phyloP scores from a whole-genome alignment of 208 protist genomes.

The Leishmania turanica region DNA sequence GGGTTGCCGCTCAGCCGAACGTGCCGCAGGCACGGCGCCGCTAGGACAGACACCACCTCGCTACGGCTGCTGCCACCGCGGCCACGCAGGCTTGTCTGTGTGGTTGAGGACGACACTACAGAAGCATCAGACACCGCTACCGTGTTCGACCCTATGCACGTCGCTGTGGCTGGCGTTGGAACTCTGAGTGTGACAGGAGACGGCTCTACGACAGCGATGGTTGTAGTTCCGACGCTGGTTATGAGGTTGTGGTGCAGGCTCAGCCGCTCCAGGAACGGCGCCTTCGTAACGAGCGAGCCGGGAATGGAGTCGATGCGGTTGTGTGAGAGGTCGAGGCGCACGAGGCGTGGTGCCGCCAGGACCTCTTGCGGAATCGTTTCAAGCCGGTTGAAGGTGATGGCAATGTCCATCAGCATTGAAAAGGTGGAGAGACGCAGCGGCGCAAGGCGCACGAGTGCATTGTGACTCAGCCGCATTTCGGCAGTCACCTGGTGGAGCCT shows the following conservation, averaged over 20 bases:
- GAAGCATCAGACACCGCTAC: neutral
- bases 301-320: conserved; percentile 72
- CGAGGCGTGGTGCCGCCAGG: conserved; percentile 52
- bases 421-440: conserved; percentile 48
- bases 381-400: conserved; percentile 62
- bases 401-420: conserved; percentile 49
- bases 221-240: conserved; percentile 36
- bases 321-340: conserved; percentile 71
- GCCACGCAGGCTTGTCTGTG: neutral
- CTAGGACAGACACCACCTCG: conserved; percentile 50
- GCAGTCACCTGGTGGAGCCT: conserved; percentile 20
- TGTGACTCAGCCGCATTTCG: conserved; percentile 45
- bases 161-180: neutral
- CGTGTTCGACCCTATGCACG: neutral
- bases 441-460: conserved; percentile 37
- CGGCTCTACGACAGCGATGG: neutral
- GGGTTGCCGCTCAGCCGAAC: conserved; percentile 76
- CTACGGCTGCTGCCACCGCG: neutral
- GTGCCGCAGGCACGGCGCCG: conserved; percentile 54
- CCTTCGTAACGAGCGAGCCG: conserved; percentile 19
- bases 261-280: conserved; percentile 57
- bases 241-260: conserved; percentile 76
- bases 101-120: neutral
- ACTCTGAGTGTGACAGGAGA: neutral
- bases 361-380: conserved; percentile 61